Percentiles rank a stretch among this genome's conserved stretches.
phyloP scores from a whole-genome alignment of 805 yeast species.

The Hanseniaspora hatyaiensis region DNA sequence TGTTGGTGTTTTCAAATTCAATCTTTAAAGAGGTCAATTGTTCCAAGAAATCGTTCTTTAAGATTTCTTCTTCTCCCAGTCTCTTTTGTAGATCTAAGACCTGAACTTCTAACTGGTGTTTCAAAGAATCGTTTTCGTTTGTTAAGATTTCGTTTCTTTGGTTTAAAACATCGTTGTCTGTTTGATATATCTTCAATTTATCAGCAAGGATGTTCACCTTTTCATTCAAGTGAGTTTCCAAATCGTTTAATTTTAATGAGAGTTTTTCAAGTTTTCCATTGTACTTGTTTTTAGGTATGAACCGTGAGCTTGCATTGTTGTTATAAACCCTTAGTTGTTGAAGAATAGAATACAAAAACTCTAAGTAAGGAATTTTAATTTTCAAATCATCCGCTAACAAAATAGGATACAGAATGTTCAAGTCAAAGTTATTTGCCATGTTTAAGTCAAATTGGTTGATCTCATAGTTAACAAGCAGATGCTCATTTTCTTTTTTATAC shows the following conservation, averaged over 20 bases:
- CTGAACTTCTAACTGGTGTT: slow-evolving; percentile 12
- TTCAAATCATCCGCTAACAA: slow-evolving; percentile 79
- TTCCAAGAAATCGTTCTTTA: slow-evolving; percentile 3
- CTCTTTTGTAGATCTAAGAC: slow-evolving; percentile 11
- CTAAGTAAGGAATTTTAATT: slow-evolving; percentile 81
- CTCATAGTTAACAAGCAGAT: slow-evolving; percentile 34
- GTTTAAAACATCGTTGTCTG: slow-evolving; percentile 12
- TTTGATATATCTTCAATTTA: neutral
- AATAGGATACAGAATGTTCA: slow-evolving; percentile 73
- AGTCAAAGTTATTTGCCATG: slow-evolving; percentile 47
- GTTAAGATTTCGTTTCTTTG: slow-evolving; percentile 8
- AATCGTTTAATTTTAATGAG: slow-evolving; percentile 20
- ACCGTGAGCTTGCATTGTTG: slow-evolving; percentile 29
- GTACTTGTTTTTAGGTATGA: slow-evolving; percentile 20
- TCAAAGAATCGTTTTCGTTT: slow-evolving; percentile 16
- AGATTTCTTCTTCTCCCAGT: neutral
- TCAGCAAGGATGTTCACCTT: neutral
- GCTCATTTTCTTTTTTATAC: slow-evolving; percentile 29
- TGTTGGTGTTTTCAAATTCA: neutral
- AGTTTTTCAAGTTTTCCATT: slow-evolving; percentile 19
- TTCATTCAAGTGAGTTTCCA: slow-evolving; percentile 5
- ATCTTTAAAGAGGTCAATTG: neutral
- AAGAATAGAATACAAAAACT: slow-evolving; percentile 68
- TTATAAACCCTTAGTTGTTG: slow-evolving; percentile 50
- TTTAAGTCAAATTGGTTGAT: slow-evolving; percentile 37